Percentiles rank a stretch among this genome's conserved stretches.
Evolutionary conservation across 129 eudicot genomes (phyloP).

Genomic region (Flaveria brownii): DNA sequence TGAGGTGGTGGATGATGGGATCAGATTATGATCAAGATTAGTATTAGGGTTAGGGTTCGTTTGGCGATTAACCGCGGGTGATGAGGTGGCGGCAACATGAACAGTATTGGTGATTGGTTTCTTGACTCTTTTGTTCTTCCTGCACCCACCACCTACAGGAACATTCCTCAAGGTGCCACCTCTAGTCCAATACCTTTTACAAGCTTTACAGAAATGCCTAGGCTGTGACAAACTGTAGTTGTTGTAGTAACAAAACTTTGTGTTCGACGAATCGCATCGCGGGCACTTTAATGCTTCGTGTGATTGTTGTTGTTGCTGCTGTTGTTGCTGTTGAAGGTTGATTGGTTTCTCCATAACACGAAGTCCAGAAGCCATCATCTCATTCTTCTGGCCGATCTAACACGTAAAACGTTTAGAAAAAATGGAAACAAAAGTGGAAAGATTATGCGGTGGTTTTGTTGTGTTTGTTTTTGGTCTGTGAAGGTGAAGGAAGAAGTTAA

Average conservation of each 20-base stretch:
- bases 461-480: constrained; percentile 34
- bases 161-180: constrained; percentile 92
- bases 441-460: constrained; percentile 17
- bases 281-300: constrained; percentile 67
- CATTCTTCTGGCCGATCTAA: constrained; percentile 30
- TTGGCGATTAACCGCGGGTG: constrained; percentile 19
- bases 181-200: constrained; percentile 87
- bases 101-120: constrained; percentile 27
- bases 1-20: constrained; percentile 43
- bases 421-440: constrained; percentile 35
- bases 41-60: constrained; percentile 34
- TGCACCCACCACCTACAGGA: constrained; percentile 92
- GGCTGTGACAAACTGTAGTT: constrained; percentile 91
- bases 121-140: constrained; percentile 78
- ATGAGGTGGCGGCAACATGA: constrained; percentile 18
- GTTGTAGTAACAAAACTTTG: constrained; percentile 86
- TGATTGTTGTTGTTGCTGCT: constrained; percentile 39
- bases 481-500: constrained; percentile 27
- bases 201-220: constrained; percentile 85
- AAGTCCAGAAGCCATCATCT: constrained; percentile 42
- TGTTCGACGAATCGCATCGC: constrained; percentile 78
- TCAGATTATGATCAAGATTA: constrained; percentile 32
- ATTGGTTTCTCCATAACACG: constrained; percentile 43
- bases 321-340: constrained; percentile 33
- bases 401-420: constrained; percentile 33